phyloP scores from a whole-genome alignment of 768 basidiomycete genomes.

The Boletus sp. region DNA sequence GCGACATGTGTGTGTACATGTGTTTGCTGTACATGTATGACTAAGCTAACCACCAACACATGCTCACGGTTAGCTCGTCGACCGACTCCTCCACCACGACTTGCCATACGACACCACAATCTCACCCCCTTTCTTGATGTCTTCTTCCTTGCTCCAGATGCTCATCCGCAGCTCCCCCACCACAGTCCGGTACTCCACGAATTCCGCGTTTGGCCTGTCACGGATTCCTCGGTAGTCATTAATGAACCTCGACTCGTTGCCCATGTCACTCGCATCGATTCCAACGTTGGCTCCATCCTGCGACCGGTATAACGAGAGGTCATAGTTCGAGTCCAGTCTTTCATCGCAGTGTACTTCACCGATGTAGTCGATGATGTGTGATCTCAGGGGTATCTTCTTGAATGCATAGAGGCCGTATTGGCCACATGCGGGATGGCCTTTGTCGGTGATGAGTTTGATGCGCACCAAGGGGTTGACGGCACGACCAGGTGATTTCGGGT shows the following conservation, averaged over 20 bases:
- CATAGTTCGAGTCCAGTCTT: slow-evolving; percentile 76
- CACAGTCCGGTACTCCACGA: slow-evolving; percentile 51
- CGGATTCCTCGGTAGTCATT: slow-evolving; percentile 88
- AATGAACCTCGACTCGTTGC: slow-evolving; percentile 86
- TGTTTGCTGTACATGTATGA: slow-evolving; percentile 19
- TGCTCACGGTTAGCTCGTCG: slow-evolving; percentile 24
- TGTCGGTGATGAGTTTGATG: slow-evolving; percentile 54
- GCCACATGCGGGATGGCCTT: slow-evolving; percentile 70
- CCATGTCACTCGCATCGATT: slow-evolving; percentile 68
- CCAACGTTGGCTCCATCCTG: slow-evolving; percentile 62
- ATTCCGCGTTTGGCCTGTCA: slow-evolving; percentile 65
- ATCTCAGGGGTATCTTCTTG: slow-evolving; percentile 61
- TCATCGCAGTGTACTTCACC: slow-evolving; percentile 83
- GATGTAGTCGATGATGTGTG: slow-evolving; percentile 75
- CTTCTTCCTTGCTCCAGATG: slow-evolving; percentile 60
- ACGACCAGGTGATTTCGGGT: slow-evolving; percentile 1
- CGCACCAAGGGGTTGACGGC: slow-evolving; percentile 36
- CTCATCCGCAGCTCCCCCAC: slow-evolving; percentile 72
- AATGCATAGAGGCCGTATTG: slow-evolving; percentile 80
- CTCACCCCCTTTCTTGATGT: slow-evolving; percentile 77
- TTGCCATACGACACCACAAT: slow-evolving; percentile 88
- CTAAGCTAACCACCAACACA: slow-evolving; percentile 10
- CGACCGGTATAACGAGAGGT: slow-evolving; percentile 72
- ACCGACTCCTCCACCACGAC: slow-evolving; percentile 58
- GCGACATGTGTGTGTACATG: slow-evolving; percentile 10